A percentile compares a stretch with the other conserved stretches of the same genome.
Conservation (phyloP, 2,329 filamentous ascomycete genomes). For the Colletotrichum higginsianum region DNA sequence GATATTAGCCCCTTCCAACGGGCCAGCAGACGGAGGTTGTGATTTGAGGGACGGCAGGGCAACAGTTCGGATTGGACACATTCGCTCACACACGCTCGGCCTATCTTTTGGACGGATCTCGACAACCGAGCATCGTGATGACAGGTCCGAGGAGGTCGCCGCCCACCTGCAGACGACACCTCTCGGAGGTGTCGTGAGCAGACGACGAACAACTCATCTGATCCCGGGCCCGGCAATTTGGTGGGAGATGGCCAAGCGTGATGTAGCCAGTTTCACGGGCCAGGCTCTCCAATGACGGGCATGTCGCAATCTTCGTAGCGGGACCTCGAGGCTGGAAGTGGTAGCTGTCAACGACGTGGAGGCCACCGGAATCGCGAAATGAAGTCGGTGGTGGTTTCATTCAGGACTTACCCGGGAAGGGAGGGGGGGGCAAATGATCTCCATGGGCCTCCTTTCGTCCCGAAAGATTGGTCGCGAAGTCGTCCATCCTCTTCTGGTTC, state of each 20-base stretch:
- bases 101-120: neutral
- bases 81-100: neutral
- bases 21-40: neutral
- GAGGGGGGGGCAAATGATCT: neutral
- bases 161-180: neutral
- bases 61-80: neutral
- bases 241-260: neutral
- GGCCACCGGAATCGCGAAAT: constrained; percentile 10
- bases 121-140: neutral
- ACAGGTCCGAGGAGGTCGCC: too few species aligned
- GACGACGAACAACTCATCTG: neutral
- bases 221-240: neutral
- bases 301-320: constrained; percentile 7
- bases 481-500: neutral
- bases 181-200: neutral
- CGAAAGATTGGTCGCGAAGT: neutral
- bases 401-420: constrained; percentile 2
- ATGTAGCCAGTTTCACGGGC: neutral
- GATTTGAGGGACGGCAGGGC: neutral
- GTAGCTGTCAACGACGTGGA: neutral
- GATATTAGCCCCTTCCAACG: too few species aligned
- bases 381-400: neutral
- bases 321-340: neutral
- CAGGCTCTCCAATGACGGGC: neutral
- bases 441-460: neutral